Evolutionary conservation across 108 stramenopile genomes (phyloP).

Genomic region (Phaeodactylum tricornutum): DNA sequence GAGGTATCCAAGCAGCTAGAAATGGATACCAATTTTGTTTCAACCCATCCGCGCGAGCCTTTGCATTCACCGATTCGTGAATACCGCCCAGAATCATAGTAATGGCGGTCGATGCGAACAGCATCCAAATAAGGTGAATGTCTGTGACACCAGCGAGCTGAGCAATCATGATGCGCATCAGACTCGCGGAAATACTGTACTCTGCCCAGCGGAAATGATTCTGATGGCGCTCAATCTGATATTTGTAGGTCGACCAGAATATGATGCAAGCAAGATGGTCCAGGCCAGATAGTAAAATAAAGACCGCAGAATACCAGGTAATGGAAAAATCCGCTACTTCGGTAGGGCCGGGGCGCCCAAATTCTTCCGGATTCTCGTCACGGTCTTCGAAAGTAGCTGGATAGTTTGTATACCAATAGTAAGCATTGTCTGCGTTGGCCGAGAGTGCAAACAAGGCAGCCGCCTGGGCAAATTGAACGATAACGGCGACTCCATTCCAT

Average conservation of each 20-base stretch:
- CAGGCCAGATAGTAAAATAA: slow-evolving; percentile 9
- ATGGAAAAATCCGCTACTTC: slow-evolving; percentile 4
- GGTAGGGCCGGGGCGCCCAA: not conserved
- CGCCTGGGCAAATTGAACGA: slow-evolving; percentile 15
- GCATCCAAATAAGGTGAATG: slow-evolving; percentile 12
- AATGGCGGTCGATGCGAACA: slow-evolving; percentile 8
- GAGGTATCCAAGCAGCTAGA: slow-evolving; percentile 1
- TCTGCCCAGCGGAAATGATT: slow-evolving; percentile 28
- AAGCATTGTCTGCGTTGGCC: slow-evolving; percentile 5
- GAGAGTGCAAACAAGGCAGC: slow-evolving; percentile 5
- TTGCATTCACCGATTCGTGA: slow-evolving; percentile 9
- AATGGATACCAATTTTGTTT: slow-evolving; percentile 4
- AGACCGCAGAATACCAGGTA: slow-evolving; percentile 14
- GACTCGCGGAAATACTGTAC: slow-evolving; percentile 12
- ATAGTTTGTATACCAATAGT: slow-evolving; percentile 11
- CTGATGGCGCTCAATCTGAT: slow-evolving; percentile 12
- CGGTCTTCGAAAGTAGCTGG: not conserved
- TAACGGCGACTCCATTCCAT: slow-evolving; percentile 5
- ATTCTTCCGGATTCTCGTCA: not conserved
- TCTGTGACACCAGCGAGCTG: slow-evolving; percentile 23
- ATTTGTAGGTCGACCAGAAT: slow-evolving; percentile 9
- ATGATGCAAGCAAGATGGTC: slow-evolving; percentile 17
- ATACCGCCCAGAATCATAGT: slow-evolving; percentile 8
- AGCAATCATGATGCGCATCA: slow-evolving; percentile 27
- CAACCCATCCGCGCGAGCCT: slow-evolving; percentile 5